Base-by-base conservation (phyloP, 2,329 filamentous ascomycete species). In the Drechslerella dactyloides region DNA sequence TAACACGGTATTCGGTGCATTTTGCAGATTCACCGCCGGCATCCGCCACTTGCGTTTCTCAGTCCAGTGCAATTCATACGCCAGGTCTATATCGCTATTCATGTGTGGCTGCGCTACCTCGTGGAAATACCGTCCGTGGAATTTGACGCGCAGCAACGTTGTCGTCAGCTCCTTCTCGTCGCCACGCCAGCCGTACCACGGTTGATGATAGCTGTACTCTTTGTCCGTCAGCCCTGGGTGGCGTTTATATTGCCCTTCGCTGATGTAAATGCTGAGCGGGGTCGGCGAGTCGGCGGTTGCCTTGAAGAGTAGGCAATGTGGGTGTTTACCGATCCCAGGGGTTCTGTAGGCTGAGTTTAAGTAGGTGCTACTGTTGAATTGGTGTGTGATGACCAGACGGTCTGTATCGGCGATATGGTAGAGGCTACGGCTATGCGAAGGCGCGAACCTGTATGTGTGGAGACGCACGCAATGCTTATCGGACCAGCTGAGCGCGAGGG, bases 221-320 rank as follows among this genome's bases (percentile, higher is more conserved):
- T n/a, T 7, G 13, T 54, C 44, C 2, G 5, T 24, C 1, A 15
- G 21, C 13, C 6, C 33, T 4, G 66, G 66, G 15, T 64, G 37
- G 1, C 55, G 46, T 37, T 64, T 55, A 40, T 59, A 64, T 3
- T 17, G 27, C 1, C 66, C 66, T 35, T 70, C 66, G 27, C 23
- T 59, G 46, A 70, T 70, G n/a, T 11, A n/a, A 19, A 70, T 46
- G 7, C 44, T 48, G n/a, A 70, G 55, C 19, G 2, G 37, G 37
- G 2, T 17, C 37, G n/a, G 13, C 13, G 35, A 8, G 15, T 69
- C 24, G n/a, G 17, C 50, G 15, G 4, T 59, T 35, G 1, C n/a
- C n/a, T 59, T 60, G 27, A 64, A 54, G 3, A 13, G 35, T 11
- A 13, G 59, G 10, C 2, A 11, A 11, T 19, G 19, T 15, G 17